Evolutionary conservation across 768 basidiomycete genomes (phyloP).

Genomic region (Calocybe indica): DNA sequence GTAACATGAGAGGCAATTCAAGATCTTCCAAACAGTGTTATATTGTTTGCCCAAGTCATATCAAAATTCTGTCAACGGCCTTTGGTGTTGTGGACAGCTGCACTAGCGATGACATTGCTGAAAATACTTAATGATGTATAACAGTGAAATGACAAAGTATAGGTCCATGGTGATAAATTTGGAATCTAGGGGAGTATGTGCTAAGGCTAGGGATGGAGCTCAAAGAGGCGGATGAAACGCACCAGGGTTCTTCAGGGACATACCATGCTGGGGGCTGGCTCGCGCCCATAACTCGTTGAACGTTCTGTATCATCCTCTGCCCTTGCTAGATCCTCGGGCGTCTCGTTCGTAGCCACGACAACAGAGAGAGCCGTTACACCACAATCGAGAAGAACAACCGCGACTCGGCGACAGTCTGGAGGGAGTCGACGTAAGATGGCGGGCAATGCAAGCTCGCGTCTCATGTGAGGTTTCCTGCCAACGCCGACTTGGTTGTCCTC

Average conservation of each 20-base stretch:
- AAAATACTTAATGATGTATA: too few relatives aligned
- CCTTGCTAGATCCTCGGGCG: neutral
- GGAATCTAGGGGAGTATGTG: too few relatives aligned
- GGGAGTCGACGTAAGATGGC: neutral
- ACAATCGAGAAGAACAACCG: neutral
- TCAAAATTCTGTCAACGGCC: too few relatives aligned
- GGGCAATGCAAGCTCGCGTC: neutral
- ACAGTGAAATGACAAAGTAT: too few relatives aligned
- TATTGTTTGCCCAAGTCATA: too few relatives aligned
- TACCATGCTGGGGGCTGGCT: slow-evolving; percentile 6
- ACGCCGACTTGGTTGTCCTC: neutral
- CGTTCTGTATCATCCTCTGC: slow-evolving; percentile 1
- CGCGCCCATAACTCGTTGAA: slow-evolving; percentile 2
- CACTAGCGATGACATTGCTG: too few relatives aligned
- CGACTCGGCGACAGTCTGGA: neutral
- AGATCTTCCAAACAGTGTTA: too few relatives aligned
- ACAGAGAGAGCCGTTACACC: neutral
- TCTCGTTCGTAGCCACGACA: slow-evolving; percentile 2
- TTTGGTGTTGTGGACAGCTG: too few relatives aligned
- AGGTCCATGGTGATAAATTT: too few relatives aligned
- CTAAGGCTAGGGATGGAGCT: too few relatives aligned
- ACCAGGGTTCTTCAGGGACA: slow-evolving; percentile 2
- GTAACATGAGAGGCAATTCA: too few relatives aligned
- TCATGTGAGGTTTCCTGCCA: neutral
- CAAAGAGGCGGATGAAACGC: neutral